A percentile compares a stretch with the other conserved stretches of the same genome.
These are phyloP conservation scores for Kodamaea restingae DNA, from an alignment of 805 yeast genomes.

Conservation along the genomic window DNA sequence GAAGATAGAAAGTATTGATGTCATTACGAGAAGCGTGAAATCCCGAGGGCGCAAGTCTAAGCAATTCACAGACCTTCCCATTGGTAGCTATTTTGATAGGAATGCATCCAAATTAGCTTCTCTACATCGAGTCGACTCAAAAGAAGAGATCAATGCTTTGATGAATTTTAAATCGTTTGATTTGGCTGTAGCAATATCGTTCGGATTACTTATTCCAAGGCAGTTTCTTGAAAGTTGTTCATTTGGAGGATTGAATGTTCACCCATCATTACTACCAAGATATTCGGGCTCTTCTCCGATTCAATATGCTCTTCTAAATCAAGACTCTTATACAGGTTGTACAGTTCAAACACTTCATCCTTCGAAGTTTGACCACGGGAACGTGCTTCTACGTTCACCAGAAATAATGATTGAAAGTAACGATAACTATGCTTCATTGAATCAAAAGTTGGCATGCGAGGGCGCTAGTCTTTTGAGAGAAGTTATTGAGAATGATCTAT, in stretches of 20 bases:
- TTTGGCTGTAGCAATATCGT: conserved; percentile 87
- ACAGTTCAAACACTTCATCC: conserved; percentile 91
- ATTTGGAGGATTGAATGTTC: conserved; percentile 82
- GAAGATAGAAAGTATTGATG: conserved; percentile 43
- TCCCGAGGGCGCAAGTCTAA: conserved; percentile 56
- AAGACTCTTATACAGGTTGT: conserved; percentile 68
- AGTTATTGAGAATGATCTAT: conserved; percentile 36
- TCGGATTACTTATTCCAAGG: conserved; percentile 75
- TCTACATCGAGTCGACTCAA: conserved; percentile 50
- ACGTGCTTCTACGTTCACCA: conserved; percentile 55
- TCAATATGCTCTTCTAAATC: conserved; percentile 69
- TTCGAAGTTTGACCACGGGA: conserved; percentile 76
- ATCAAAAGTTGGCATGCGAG: conserved; percentile 46
- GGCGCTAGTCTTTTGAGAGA: conserved; percentile 60
- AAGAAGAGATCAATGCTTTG: conserved; percentile 31
- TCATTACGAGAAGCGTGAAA: conserved; percentile 63
- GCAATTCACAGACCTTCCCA: conserved; percentile 48
- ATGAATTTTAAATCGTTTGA: conserved; percentile 37
- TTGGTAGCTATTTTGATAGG: conserved; percentile 27
- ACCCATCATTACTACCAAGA: conserved; percentile 82
- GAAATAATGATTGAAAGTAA: conserved; percentile 34
- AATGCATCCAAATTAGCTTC: conserved; percentile 23
- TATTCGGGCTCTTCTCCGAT: conserved; percentile 89
- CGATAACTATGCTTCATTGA: conserved; percentile 46
- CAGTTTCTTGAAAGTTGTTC: conserved; percentile 44